Conservation (phyloP, 805 yeast genomes). For the Wickerhamiella brachini region DNA sequence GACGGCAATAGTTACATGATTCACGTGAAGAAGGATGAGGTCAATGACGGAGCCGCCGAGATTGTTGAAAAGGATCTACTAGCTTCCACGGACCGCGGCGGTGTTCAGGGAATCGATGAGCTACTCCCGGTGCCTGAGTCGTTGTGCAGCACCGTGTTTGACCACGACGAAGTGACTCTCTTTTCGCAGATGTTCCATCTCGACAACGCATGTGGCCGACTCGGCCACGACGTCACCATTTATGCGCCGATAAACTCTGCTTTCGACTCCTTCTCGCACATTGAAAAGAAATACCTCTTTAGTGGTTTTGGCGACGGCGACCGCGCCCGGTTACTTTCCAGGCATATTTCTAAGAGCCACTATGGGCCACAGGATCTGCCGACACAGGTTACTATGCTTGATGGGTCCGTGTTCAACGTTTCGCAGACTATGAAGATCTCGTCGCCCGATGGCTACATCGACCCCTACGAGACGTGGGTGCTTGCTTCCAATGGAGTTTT, state of each 20-base stretch:
- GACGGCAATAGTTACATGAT: constrained; percentile 13
- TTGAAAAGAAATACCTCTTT: constrained; percentile 12
- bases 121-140: constrained; percentile 13
- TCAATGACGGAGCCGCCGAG: constrained; percentile 11
- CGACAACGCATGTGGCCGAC: background rate
- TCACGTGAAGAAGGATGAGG: constrained; percentile 4
- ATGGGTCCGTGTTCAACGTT: constrained; percentile 10
- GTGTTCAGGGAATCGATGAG: constrained; percentile 15
- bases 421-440: constrained; percentile 1
- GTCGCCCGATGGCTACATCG: background rate
- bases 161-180: constrained; percentile 4
- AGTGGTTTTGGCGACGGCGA: constrained; percentile 12
- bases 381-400: constrained; percentile 4
- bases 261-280: constrained; percentile 2
- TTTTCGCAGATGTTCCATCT: constrained; percentile 11
- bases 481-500: constrained; percentile 36
- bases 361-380: constrained; percentile 8
- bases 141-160: constrained; percentile 8
- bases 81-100: constrained; percentile 17
- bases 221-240: constrained; percentile 5
- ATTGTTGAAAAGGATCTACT: constrained; percentile 15
- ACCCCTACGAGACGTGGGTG: constrained; percentile 10
- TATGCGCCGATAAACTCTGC: constrained; percentile 13
- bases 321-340: constrained; percentile 1
- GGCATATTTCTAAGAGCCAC: constrained; percentile 8